phyloP scores from a whole-genome alignment of 2,329 filamentous ascomycete genomes.

The Ustulina deusta region DNA sequence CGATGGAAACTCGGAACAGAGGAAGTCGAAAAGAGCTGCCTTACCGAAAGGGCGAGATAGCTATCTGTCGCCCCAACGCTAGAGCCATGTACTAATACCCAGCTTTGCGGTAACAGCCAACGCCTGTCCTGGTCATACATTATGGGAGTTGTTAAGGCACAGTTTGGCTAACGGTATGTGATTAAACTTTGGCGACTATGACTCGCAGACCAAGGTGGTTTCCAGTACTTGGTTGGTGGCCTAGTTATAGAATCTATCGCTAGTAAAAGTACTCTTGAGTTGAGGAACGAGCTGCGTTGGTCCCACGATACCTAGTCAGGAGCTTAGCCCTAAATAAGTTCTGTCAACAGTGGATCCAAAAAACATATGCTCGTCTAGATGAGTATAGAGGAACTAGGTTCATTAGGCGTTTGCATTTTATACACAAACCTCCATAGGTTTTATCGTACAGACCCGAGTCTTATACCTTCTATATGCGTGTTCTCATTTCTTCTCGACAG shows the following conservation, averaged over 20 bases:
- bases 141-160: not conserved
- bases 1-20: too few species aligned
- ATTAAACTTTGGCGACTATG: not conserved
- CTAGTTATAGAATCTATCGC: not conserved
- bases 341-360: not conserved
- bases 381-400: conserved; percentile 1
- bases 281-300: not conserved
- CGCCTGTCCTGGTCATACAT: not conserved
- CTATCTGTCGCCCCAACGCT: not conserved
- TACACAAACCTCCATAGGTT: conserved; percentile 40
- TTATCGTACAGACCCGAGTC: conserved; percentile 30
- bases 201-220: not conserved
- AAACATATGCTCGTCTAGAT: not conserved
- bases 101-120: not conserved
- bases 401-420: conserved; percentile 33
- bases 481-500: conserved; percentile 44
- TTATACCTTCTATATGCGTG: conserved; percentile 22
- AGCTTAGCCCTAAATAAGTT: not conserved
- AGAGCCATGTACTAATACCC: not conserved
- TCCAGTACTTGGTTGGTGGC: not conserved
- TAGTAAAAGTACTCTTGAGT: not conserved
- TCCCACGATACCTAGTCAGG: not conserved
- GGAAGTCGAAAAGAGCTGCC: not conserved
- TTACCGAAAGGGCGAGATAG: not conserved
- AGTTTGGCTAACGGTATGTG: not conserved